Evolutionary conservation across 495 filamentous ascomycete species (phyloP).

Genomic region (Xylaria bambusicola): DNA sequence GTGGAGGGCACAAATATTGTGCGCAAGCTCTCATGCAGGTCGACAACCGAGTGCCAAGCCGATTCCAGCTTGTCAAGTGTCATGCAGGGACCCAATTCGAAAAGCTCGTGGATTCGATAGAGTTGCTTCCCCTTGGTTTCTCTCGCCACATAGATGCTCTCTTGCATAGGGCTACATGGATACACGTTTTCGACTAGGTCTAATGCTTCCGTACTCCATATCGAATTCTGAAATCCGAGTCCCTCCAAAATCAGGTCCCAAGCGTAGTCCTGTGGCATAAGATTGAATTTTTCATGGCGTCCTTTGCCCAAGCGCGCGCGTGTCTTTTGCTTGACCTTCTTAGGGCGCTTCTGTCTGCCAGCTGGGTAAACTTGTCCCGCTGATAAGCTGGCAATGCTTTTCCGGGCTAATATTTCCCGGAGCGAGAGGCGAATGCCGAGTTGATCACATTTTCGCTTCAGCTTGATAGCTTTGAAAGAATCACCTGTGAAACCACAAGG

Average conservation of each 20-base stretch:
- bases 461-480: conserved; percentile 12
- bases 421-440: conserved; percentile 3
- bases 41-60: conserved; percentile 54
- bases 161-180: conserved; percentile 8
- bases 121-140: conserved; percentile 8
- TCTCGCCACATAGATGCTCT: conserved; percentile 1
- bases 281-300: background rate
- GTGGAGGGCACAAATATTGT: conserved; percentile 47
- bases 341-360: background rate
- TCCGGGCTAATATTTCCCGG: conserved; percentile 3
- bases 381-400: background rate
- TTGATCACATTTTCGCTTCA: conserved; percentile 9
- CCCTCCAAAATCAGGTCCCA: conserved; percentile 4
- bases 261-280: conserved; percentile 3
- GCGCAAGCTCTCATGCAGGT: conserved; percentile 51
- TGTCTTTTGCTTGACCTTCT: background rate
- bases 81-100: conserved; percentile 24
- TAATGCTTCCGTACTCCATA: background rate
- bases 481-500: background rate
- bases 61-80: conserved; percentile 41
- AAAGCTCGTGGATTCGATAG: conserved; percentile 9
- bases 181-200: conserved; percentile 3
- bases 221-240: background rate
- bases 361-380: background rate
- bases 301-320: background rate